phyloP scores from a whole-genome alignment of 768 basidiomycete genomes.

The Fibroporia radiculosa region DNA sequence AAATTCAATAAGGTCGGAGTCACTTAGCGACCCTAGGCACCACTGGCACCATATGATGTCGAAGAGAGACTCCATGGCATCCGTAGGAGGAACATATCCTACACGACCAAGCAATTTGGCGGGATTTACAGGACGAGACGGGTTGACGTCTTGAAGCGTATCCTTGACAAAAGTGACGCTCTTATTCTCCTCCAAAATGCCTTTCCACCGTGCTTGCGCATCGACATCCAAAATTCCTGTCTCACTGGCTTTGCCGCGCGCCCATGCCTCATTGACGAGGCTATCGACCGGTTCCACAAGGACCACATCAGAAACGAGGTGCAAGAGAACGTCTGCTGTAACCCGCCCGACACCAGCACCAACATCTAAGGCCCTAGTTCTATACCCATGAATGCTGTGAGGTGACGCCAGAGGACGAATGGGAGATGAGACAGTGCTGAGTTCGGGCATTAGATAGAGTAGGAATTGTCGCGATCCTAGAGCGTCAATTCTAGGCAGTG shows the following conservation, averaged over 20 bases:
- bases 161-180: conserved; percentile 76
- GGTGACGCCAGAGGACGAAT: conserved; percentile 42
- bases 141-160: conserved; percentile 78
- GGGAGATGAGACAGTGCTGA: conserved; percentile 71
- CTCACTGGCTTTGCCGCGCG: conserved; percentile 24
- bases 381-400: conserved; percentile 23
- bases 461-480: conserved; percentile 87
- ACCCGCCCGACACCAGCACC: conserved; percentile 94
- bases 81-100: conserved; percentile 45
- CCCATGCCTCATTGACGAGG: conserved; percentile 70
- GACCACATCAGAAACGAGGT: conserved; percentile 79
- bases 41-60: conserved; percentile 97
- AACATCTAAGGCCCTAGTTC: conserved; percentile 80
- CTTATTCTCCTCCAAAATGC: conserved; percentile 52
- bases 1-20: conserved; percentile 72
- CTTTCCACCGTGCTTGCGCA: conserved; percentile 45
- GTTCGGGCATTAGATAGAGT: conserved; percentile 70
- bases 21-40: conserved; percentile 85
- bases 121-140: conserved; percentile 38
- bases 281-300: conserved; percentile 81
- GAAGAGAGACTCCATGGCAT: conserved; percentile 48
- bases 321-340: conserved; percentile 82
- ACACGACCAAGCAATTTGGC: conserved; percentile 52
- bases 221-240: conserved; percentile 21
- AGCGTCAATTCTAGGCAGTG: conserved; percentile 85